Conservation (phyloP, 1,284 basidiomycete genomes). For the Marasmius oreades region DNA sequence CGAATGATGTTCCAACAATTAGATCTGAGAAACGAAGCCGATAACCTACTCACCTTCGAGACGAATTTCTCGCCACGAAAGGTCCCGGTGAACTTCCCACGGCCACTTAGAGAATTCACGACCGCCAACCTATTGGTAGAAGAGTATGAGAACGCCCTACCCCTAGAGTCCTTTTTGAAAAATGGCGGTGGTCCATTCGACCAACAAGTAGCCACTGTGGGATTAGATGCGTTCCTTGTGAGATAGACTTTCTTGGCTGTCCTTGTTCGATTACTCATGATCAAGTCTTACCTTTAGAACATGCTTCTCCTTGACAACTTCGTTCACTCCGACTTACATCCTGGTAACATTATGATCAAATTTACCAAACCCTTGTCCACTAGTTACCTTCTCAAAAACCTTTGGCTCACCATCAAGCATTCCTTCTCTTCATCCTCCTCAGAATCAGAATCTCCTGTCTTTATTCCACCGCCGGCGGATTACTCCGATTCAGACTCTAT, state of each 20-base stretch:
- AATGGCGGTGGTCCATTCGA: conserved; percentile 93
- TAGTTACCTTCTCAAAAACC: conserved; percentile 52
- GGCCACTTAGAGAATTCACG: conserved; percentile 79
- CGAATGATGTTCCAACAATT: conserved; percentile 98
- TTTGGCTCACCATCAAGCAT: conserved; percentile 39
- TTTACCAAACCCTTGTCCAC: conserved; percentile 81
- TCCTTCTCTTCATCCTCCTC: conserved; percentile 28
- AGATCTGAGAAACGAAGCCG: conserved; percentile 87
- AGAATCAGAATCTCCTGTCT: conserved; percentile 39
- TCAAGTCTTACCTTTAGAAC: conserved; percentile 51
- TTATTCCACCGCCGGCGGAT: conserved; percentile 22
- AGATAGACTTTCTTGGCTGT: conserved; percentile 25
- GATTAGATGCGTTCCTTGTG: conserved; percentile 93
- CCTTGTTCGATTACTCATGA: conserved; percentile 12
- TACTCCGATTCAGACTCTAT: conserved; percentile 60
- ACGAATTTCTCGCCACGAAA: conserved; percentile 80
- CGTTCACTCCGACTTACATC: conserved; percentile 92
- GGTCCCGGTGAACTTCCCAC: conserved; percentile 85
- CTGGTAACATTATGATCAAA: conserved; percentile 97
- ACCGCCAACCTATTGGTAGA: conserved; percentile 85
- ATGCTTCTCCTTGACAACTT: conserved; percentile 99
- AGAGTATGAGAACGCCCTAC: conserved; percentile 91
- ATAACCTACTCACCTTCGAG: conserved; percentile 86
- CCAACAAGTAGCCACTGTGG: conserved; percentile 86
- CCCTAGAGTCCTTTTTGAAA: conserved; percentile 83